Conservation (phyloP, 192 early-diverging fungal species). For the Diversispora eburnea region DNA sequence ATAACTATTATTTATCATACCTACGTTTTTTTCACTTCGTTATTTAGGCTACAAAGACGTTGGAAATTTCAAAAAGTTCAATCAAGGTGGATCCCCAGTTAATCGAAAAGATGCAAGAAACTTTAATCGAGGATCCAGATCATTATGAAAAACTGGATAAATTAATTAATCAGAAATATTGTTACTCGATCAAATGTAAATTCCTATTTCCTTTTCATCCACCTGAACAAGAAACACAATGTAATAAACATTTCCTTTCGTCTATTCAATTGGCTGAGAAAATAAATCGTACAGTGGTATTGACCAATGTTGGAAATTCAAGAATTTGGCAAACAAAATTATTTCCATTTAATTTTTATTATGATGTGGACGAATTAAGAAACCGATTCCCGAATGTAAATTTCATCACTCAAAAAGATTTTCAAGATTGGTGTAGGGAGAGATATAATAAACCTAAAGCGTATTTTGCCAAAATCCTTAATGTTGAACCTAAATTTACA, state of each 20-base stretch:
- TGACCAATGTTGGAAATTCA: slow-evolving; percentile 2
- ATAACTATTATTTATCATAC: no score
- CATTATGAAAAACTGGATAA: no score
- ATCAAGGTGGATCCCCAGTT: no score
- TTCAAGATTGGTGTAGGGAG: neutral
- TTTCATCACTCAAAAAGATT: slow-evolving; percentile 3
- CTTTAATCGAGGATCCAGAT: no score
- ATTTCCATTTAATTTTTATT: slow-evolving; percentile 13
- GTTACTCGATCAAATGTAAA: neutral
- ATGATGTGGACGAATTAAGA: neutral
- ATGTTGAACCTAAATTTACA: neutral
- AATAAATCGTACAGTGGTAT: neutral
- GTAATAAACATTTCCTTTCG: neutral
- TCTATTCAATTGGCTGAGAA: neutral
- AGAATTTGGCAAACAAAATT: neutral
- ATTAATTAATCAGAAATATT: slow-evolving; percentile 13
- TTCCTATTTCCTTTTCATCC: neutral
- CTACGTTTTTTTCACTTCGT: no score
- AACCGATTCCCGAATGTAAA: neutral
- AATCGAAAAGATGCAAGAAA: no score
- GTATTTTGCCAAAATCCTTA: neutral
- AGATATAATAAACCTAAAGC: neutral
- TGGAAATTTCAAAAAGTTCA: no score
- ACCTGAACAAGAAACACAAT: slow-evolving; percentile 1
- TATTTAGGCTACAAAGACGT: no score